These are phyloP conservation scores for Alternaria solani DNA, from an alignment of 2,329 filamentous ascomycete genomes.

Conservation along the genomic window DNA sequence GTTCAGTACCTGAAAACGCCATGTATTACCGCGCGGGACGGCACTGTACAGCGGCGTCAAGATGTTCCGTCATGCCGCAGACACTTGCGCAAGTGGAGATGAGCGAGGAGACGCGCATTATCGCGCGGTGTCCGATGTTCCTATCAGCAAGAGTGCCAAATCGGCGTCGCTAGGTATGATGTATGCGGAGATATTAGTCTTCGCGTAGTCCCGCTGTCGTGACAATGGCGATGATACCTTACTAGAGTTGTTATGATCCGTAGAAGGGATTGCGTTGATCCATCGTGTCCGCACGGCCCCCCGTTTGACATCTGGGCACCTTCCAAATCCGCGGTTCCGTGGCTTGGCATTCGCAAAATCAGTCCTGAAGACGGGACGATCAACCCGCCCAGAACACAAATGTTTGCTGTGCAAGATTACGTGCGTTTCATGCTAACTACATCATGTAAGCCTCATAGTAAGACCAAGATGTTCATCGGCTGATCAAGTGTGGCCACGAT, in stretches of 20 bases:
- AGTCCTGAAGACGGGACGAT: neutral
- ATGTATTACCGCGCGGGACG: constrained; percentile 7
- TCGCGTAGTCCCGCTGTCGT: neutral
- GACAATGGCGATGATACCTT: neutral
- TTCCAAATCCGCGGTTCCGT: neutral
- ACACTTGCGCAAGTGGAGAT: constrained; percentile 16
- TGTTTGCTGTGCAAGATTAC: neutral
- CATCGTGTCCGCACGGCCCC: neutral
- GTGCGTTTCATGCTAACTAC: neutral
- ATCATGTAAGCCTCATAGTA: neutral
- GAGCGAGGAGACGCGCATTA: constrained; percentile 5
- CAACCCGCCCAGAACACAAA: neutral
- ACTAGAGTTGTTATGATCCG: neutral
- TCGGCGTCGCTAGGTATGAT: neutral
- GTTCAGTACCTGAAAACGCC: neutral
- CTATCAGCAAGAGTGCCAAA: neutral
- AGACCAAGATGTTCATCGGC: neutral
- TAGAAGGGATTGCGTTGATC: constrained; percentile 4
- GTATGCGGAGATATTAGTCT: neutral
- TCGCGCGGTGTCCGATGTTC: neutral
- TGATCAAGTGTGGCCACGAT: neutral
- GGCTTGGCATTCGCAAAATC: constrained; percentile 1
- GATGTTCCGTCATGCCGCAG: constrained; percentile 20
- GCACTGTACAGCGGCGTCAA: constrained; percentile 13
- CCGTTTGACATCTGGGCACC: neutral